Conservation (phyloP, 768 basidiomycete genomes). For the Suillus alpinus region DNA sequence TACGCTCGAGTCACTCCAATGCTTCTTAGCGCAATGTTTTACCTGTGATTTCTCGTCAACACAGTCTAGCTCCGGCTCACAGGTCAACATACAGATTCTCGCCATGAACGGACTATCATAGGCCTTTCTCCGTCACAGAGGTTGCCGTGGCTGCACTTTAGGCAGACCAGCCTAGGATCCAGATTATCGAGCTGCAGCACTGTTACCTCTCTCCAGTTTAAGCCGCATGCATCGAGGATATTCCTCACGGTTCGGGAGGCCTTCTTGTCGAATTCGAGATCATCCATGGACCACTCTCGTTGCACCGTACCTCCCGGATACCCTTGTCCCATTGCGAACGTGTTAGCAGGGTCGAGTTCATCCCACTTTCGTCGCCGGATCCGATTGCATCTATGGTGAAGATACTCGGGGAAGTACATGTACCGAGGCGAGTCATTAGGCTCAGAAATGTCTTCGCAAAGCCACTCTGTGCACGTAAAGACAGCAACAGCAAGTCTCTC, state of each 20-base stretch:
- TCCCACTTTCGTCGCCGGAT: background rate
- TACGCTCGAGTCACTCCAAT: background rate
- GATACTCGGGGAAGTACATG: slow-evolving; percentile 7
- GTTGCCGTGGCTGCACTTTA: slow-evolving; percentile 2
- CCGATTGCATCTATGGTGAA: slow-evolving; percentile 7
- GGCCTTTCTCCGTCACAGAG: slow-evolving; percentile 7
- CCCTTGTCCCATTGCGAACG: background rate
- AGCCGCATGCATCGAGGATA: slow-evolving; percentile 8
- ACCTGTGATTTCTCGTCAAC: background rate
- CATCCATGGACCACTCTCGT: slow-evolving; percentile 3
- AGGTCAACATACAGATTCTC: slow-evolving; percentile 5
- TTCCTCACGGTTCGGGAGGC: slow-evolving; percentile 5
- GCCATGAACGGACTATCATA: slow-evolving; percentile 7
- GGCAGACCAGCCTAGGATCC: slow-evolving; percentile 11
- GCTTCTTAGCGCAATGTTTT: background rate
- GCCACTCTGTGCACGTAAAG: slow-evolving; percentile 15
- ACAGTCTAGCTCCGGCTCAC: background rate
- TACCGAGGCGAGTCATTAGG: slow-evolving; percentile 16
- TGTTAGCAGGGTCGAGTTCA: background rate
- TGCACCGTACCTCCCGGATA: background rate
- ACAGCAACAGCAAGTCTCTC: background rate
- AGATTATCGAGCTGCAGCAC: slow-evolving; percentile 1
- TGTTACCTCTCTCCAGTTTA: slow-evolving; percentile 1
- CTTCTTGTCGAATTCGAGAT: slow-evolving; percentile 9
- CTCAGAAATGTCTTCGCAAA: background rate